Evolutionary conservation across 2,329 filamentous ascomycete genomes (phyloP), one percentile per base, ranked within the genome.

Genomic region (Penicillium hesseltinei): DNA sequence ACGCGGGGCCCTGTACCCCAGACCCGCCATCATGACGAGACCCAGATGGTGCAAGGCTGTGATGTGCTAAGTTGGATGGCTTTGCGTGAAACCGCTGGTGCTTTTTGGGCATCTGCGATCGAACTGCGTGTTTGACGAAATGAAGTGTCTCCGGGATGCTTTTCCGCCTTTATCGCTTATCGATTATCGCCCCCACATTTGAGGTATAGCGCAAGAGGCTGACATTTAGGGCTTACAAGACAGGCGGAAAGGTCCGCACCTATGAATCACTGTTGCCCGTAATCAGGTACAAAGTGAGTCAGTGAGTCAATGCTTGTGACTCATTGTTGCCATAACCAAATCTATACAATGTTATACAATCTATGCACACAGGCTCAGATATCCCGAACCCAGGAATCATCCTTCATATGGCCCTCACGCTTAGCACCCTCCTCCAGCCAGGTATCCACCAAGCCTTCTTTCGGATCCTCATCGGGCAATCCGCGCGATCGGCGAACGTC

Each of bases 391-490:
- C 81, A 82, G 57, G 82, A 86, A 27, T 82, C 83, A 69, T 88
- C 85, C 47, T 81, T 76, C 78, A 84, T 86, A 62, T 78, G 79
- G 3, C 85, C 85, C 63, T 84, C 82, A 35, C 74, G 70, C 59
- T 78, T 78, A 0, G 72, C 72, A 0, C 83, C 83, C 67, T 85
- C 85, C 62, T 77, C 74, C 36, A 83, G 79, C 88, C 91, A 97
- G 1, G 92, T 96, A 74, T 93, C 90, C 0, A 89, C 91, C 29
- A 92, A 76, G 9, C 86, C 88, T 47, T 87, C 83, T 64, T 89
- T 87, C 0, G 89, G 87, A 65, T 96, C 90, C 64, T 95, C 88
- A 58, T 96, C 91, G 0, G 89, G 84, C 60, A 89, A 85, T 1
- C 92, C 92, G 57, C 89, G 78, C 44, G 82, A 82, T 62, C 84